Base-by-base conservation (phyloP, 306 rosid species). In the Pyrus betulifolia region DNA sequence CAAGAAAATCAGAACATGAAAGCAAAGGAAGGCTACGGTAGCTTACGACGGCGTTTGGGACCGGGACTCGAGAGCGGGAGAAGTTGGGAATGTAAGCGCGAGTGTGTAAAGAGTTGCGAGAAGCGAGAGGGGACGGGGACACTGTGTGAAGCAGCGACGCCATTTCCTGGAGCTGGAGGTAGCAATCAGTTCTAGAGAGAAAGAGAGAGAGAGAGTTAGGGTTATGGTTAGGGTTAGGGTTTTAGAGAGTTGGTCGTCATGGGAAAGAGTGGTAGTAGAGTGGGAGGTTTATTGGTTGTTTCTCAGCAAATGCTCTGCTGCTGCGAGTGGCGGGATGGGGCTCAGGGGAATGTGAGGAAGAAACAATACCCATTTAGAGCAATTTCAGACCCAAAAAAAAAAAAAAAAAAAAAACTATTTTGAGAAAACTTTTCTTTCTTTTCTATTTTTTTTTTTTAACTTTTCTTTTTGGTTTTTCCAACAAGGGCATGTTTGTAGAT, bases 71-170 rank as follows among this genome's bases (percentile, higher is more conserved):
- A 28, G 79, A 77, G 71, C 60, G 42, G 10, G 67, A 74, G 46
- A 6, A 59, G 80, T 22, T 54, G 1, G 30, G 46, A 3, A 46
- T 63, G 30, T 33, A 62, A 49, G 45, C 4, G 71, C 62, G 78
- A 76, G 72, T 67, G 74, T 54, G 42, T 27, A 27, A 40, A 70
- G 71, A 78, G 40, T 33, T 1, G 31, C 69, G 60, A 45, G 74
- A 58, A 8, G 68, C 54, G 25, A 45, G 55, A 33, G 82, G 46
- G 19, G 38, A 51, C 33, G 70, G 63, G 40, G 84, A 63, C 18
- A 71, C 17, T n/a, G 80, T 9, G 70, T 69, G 80, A n/a, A 81
- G 85, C 46, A 77, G 84, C 38, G 82, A 77, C 13, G 84, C 68
- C 87, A 84, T 84, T 51, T 75, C 17, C 13, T 12, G 6, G 14